Conservation (phyloP, 768 basidiomycete species). For the Ephemerocybe angulata region DNA sequence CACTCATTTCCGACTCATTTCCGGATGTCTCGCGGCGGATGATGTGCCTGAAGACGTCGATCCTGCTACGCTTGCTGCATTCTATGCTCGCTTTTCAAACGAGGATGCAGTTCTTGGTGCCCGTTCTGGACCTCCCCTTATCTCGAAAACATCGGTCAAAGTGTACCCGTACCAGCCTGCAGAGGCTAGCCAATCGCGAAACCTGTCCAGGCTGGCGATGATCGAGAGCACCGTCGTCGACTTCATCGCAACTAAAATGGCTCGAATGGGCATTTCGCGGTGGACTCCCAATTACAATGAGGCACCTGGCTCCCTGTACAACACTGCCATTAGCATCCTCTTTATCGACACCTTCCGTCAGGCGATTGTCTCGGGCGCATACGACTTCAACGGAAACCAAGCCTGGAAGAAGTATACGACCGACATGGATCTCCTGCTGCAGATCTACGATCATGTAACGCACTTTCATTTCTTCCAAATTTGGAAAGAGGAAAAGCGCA, state of each 20-base stretch:
- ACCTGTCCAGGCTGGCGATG: too few relatives aligned
- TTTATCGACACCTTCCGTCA: conserved; percentile 4
- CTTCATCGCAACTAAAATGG: background rate
- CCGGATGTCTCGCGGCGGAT: too few relatives aligned
- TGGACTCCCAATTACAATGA: conserved; percentile 16
- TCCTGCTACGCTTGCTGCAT: too few relatives aligned
- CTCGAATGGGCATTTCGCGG: background rate
- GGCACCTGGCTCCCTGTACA: conserved; percentile 13
- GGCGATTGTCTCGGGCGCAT: background rate
- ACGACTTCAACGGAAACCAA: background rate
- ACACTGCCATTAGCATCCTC: conserved; percentile 14
- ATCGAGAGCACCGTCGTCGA: too few relatives aligned
- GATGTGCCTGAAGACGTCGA: too few relatives aligned
- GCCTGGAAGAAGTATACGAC: background rate
- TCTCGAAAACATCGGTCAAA: too few relatives aligned
- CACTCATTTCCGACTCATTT: too few relatives aligned
- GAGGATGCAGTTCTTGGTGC: too few relatives aligned
- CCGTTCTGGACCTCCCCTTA: too few relatives aligned
- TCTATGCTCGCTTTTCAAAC: too few relatives aligned
- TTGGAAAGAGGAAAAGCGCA: conserved; percentile 8
- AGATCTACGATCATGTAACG: conserved; percentile 16
- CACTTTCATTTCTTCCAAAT: conserved; percentile 8
- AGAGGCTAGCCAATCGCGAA: too few relatives aligned
- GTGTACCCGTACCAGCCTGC: too few relatives aligned
- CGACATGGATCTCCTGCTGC: background rate